Percentiles rank a stretch among this genome's conserved stretches.
Evolutionary conservation across 805 yeast species (phyloP).

Genomic region (Wickerhamomyces sydowiorum): DNA sequence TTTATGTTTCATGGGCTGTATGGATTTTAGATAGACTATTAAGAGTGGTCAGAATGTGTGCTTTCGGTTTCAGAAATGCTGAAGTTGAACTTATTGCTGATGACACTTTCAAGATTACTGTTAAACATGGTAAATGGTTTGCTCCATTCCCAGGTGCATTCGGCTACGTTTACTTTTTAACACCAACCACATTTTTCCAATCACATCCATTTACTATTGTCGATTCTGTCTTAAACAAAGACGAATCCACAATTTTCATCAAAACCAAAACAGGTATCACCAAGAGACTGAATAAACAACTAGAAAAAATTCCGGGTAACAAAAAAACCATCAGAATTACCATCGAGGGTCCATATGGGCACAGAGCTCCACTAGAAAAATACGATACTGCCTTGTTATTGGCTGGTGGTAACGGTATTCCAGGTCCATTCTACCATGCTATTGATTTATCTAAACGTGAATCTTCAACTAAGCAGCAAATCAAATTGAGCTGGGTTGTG

Average conservation of each 20-base stretch:
- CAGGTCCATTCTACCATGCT: slow-evolving; percentile 41
- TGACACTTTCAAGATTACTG: slow-evolving; percentile 39
- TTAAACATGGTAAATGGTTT: slow-evolving; percentile 40
- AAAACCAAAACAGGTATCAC: slow-evolving; percentile 53
- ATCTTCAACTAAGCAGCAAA: slow-evolving; percentile 20
- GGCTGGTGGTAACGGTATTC: slow-evolving; percentile 47
- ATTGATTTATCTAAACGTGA: slow-evolving; percentile 17
- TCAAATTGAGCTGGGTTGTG: slow-evolving; percentile 59
- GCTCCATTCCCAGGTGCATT: slow-evolving; percentile 46
- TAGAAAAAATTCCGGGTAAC: slow-evolving; percentile 26
- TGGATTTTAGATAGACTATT: slow-evolving; percentile 36
- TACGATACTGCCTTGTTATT: slow-evolving; percentile 33
- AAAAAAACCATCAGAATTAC: slow-evolving; percentile 25
- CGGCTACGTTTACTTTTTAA: slow-evolving; percentile 48
- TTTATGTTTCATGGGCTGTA: slow-evolving; percentile 30
- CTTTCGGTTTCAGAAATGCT: slow-evolving; percentile 19
- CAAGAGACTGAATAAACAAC: slow-evolving; percentile 27
- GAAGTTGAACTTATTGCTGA: slow-evolving; percentile 23
- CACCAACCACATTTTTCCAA: slow-evolving; percentile 50
- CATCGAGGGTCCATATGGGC: slow-evolving; percentile 60
- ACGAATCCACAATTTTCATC: slow-evolving; percentile 33
- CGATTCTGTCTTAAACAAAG: slow-evolving; percentile 29
- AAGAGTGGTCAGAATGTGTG: slow-evolving; percentile 33
- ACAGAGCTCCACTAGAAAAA: slow-evolving; percentile 28
- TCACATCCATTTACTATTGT: slow-evolving; percentile 65